phyloP scores from a whole-genome alignment of 306 rosid genomes.

The Parietaria judaica region DNA sequence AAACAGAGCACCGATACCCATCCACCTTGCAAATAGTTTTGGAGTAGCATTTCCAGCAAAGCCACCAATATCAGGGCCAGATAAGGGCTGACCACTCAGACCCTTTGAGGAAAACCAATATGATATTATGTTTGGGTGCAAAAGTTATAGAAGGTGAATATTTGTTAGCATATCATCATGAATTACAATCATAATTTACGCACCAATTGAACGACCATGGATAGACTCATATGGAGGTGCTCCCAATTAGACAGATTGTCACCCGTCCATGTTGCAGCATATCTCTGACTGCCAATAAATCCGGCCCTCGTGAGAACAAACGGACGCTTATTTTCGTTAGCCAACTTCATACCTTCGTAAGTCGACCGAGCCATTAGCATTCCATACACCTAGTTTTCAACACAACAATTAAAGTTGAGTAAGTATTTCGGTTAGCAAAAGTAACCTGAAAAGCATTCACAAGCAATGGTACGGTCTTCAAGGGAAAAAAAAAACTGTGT shows the following conservation, averaged over 20 bases:
- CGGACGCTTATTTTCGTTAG: conserved; percentile 66
- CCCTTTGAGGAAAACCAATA: conserved; percentile 47
- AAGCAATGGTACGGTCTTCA: neutral
- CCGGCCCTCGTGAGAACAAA: conserved; percentile 98
- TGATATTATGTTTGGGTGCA: conserved; percentile 1
- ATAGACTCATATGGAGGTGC: conserved; percentile 93
- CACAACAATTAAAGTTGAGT: conserved; percentile 17
- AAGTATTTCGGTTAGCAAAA: neutral
- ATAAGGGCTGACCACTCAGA: conserved; percentile 92
- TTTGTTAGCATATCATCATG: neutral
- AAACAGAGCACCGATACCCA: conserved; percentile 79
- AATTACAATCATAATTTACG: conserved; percentile 12
- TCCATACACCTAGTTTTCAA: conserved; percentile 65
- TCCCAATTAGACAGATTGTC: conserved; percentile 94
- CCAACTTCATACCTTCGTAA: conserved; percentile 79
- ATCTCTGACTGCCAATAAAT: conserved; percentile 85
- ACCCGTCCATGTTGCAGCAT: conserved; percentile 96
- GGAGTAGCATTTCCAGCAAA: conserved; percentile 87
- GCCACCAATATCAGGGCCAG: conserved; percentile 97
- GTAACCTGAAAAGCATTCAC: neutral
- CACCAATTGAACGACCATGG: conserved; percentile 95
- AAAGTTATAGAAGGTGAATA: neutral
- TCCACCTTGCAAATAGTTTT: conserved; percentile 86
- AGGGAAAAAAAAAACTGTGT: no score
- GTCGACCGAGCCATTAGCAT: conserved; percentile 88